Evolutionary conservation across 2,329 filamentous ascomycete genomes (phyloP).

Genomic region (Dactylonectria macrodidyma): DNA sequence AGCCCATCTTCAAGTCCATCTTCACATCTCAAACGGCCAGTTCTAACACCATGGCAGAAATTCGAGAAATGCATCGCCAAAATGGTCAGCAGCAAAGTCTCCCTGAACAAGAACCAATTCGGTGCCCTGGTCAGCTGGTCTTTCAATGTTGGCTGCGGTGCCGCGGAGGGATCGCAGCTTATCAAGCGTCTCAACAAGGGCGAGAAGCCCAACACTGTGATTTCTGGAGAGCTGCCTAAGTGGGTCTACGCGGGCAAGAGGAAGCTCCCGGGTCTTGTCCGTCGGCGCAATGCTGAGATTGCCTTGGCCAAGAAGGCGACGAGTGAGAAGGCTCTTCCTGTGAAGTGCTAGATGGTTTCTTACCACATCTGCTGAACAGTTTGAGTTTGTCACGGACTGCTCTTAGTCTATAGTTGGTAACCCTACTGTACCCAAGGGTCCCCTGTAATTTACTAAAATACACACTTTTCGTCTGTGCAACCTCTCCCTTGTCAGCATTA

Average conservation of each 20-base stretch:
- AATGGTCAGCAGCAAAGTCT: conserved; percentile 45
- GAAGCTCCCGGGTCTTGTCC: conserved; percentile 57
- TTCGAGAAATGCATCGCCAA: conserved; percentile 58
- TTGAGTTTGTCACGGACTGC: too few relatives aligned
- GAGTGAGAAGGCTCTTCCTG: conserved; percentile 29
- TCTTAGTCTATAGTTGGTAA: not conserved
- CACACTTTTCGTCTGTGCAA: too few relatives aligned
- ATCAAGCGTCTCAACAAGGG: conserved; percentile 37
- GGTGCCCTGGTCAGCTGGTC: conserved; percentile 66
- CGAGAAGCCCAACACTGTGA: conserved; percentile 52
- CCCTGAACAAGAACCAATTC: conserved; percentile 64
- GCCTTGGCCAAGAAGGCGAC: conserved; percentile 47
- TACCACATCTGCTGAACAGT: too few relatives aligned
- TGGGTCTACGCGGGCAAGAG: conserved; percentile 61
- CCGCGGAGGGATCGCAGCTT: conserved; percentile 56
- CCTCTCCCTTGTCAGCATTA: too few relatives aligned
- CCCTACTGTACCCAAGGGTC: too few relatives aligned
- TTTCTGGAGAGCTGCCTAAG: conserved; percentile 61
- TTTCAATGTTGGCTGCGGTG: conserved; percentile 65
- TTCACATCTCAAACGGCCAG: not conserved
- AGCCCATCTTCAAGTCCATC: conserved; percentile 49
- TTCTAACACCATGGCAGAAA: conserved; percentile 12
- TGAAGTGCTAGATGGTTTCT: too few relatives aligned
- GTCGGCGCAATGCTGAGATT: conserved; percentile 62
- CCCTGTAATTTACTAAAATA: too few relatives aligned